Conservation (phyloP, 2,329 filamentous ascomycete genomes). For the Ophioceras dolichostomum region DNA sequence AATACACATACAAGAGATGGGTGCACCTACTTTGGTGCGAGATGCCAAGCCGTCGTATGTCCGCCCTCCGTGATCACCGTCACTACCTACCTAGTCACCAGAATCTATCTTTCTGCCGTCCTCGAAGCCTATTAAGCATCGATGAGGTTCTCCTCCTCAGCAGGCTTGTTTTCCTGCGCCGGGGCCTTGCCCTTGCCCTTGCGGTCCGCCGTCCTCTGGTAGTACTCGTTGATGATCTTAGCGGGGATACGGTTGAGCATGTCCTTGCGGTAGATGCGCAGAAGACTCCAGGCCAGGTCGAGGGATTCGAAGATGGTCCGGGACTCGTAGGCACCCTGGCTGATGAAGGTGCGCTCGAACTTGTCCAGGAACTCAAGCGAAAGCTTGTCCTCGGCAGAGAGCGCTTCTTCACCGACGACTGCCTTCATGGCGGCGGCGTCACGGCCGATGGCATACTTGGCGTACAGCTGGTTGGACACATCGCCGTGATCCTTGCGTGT, state of each 20-base stretch:
- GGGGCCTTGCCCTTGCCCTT: constrained; percentile 51
- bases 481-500: constrained; percentile 95
- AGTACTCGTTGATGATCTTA: constrained; percentile 75
- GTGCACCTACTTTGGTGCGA: too few species aligned
- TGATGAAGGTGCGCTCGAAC: constrained; percentile 92
- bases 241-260: constrained; percentile 87
- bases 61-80: too few species aligned
- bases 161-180: constrained; percentile 24
- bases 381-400: constrained; percentile 93
- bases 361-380: constrained; percentile 98
- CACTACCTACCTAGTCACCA: neutral
- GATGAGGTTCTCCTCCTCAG: constrained; percentile 21
- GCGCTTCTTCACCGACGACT: constrained; percentile 93
- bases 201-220: constrained; percentile 52
- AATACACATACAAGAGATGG: too few species aligned
- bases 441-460: constrained; percentile 98
- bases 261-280: constrained; percentile 97
- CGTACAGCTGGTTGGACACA: constrained; percentile 98
- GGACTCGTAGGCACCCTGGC: constrained; percentile 83
- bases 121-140: constrained; percentile 15
- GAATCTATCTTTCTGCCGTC: neutral
- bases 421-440: constrained; percentile 99
- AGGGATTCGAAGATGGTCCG: constrained; percentile 87
- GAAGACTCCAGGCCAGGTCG: constrained; percentile 89
- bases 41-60: too few species aligned